Evolutionary conservation across 352 stramenopile genomes (phyloP).

Genomic region (Globisporangium paroecandrum): DNA sequence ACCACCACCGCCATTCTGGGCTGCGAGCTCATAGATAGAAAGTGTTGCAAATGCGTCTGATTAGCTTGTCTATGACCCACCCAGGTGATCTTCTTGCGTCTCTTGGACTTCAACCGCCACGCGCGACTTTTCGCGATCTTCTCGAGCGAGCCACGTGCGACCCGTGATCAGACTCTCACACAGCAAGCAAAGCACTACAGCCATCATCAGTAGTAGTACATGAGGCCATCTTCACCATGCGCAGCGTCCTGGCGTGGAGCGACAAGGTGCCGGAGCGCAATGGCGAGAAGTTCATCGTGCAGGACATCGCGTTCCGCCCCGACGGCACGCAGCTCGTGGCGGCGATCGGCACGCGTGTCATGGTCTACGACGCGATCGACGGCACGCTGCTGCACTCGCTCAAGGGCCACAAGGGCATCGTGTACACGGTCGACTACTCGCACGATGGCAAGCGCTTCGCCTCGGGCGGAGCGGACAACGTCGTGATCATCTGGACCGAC

Average conservation of each 20-base stretch:
- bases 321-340: conserved; percentile 89
- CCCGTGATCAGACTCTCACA: background rate
- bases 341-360: conserved; percentile 87
- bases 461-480: conserved; percentile 91
- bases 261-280: conserved; percentile 87
- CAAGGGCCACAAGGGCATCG: conserved; percentile 88
- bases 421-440: conserved; percentile 91
- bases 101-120: conserved; percentile 14
- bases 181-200: background rate
- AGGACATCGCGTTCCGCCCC: conserved; percentile 89
- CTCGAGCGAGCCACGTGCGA: background rate
- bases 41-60: background rate
- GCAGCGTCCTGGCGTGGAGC: conserved; percentile 75
- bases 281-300: conserved; percentile 81
- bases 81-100: conserved; percentile 22
- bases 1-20: background rate
- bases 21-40: background rate
- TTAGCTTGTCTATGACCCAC: conserved; percentile 3
- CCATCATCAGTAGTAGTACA: background rate
- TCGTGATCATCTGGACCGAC: conserved; percentile 96
- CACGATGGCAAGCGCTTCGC: conserved; percentile 91
- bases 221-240: conserved; percentile 39
- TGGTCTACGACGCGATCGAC: conserved; percentile 90
- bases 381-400: conserved; percentile 90
- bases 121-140: conserved; percentile 50